Evolutionary conservation across 2,329 filamentous ascomycete species (phyloP).

Genomic region (Daldinia sp.): DNA sequence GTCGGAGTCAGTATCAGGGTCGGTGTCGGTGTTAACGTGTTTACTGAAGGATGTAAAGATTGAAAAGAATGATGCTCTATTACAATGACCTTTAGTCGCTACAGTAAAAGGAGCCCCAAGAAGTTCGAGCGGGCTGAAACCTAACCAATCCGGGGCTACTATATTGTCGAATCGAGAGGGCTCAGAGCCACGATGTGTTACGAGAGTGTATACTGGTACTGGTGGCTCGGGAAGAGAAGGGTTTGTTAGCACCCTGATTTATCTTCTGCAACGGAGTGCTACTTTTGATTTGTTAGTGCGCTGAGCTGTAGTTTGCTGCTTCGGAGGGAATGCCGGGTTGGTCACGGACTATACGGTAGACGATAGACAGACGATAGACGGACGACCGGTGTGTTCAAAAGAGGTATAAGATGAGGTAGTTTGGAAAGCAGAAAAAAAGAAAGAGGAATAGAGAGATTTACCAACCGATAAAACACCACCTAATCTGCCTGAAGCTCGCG

Average conservation of each 20-base stretch:
- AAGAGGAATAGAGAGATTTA: background rate
- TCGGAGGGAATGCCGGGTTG: background rate
- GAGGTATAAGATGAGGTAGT: no score
- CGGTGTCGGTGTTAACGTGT: no score
- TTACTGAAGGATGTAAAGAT: no score
- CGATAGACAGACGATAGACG: no score
- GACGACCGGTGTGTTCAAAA: background rate
- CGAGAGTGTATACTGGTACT: background rate
- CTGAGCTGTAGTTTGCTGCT: background rate
- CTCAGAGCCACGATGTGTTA: conserved; percentile 2
- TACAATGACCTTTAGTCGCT: background rate
- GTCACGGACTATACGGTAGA: no score
- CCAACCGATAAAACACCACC: no score
- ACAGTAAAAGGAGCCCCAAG: background rate
- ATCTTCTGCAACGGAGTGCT: conserved; percentile 5
- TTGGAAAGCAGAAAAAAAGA: no score
- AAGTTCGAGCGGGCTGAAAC: background rate
- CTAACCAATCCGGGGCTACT: no score
- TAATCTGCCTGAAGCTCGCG: no score
- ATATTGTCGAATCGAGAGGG: no score
- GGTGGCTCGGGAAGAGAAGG: background rate
- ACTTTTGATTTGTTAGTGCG: background rate
- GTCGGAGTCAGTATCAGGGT: no score
- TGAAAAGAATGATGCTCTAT: background rate
- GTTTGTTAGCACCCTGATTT: background rate